Evolutionary conservation across 2,329 filamentous ascomycete species (phyloP), one percentile per base, ranked within the genome.

Genomic region (Trichophyton schoenleinii): DNA sequence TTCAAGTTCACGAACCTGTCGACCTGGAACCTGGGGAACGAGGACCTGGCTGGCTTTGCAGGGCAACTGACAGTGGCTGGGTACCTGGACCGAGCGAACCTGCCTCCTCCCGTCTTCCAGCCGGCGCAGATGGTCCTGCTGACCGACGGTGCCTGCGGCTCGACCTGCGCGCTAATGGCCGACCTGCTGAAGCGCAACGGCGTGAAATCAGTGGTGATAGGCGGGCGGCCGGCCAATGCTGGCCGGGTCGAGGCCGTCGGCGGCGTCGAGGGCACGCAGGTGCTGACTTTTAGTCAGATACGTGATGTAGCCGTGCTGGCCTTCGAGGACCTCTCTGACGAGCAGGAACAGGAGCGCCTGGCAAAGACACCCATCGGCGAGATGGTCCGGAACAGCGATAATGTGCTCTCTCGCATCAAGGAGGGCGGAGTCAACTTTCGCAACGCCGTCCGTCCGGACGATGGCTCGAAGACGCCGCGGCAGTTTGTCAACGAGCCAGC

Each of bases 401-500:
- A 66, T 25, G 59, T 63, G 22, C 57, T 66, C 18, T 62, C 57
- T 9, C 63, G 64, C 25, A 63, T 63, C 28, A 55, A 55, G 11
- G 13, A 20, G 4, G 74, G 73, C 0, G 73, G 72, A 7, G 66
- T 80, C 63, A 80, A 80, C 64, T 68, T 76, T 18, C 70, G 74
- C 48, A 77, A 80, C 62, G 70, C 76, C 48, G 76, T 79, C 61
- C 73, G 75, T 58, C 71, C 75, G 4, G 74, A 73, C 31, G 77
- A 79, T 58, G 67, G 77, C 20, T 60, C 72, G 52, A 69, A 72
- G 48, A 69, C 76, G 0, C 80, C 84, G 13, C 70, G 80, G 15
- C 85, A 87, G 65, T 87, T 86, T 67, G 71, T 81, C 1, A 82
- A 83, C 61, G 80, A 85, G 64, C 78, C 82, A 0, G 81, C 84